phyloP scores from a whole-genome alignment of 2,329 filamentous ascomycete genomes.

The Cadophora gregata region DNA sequence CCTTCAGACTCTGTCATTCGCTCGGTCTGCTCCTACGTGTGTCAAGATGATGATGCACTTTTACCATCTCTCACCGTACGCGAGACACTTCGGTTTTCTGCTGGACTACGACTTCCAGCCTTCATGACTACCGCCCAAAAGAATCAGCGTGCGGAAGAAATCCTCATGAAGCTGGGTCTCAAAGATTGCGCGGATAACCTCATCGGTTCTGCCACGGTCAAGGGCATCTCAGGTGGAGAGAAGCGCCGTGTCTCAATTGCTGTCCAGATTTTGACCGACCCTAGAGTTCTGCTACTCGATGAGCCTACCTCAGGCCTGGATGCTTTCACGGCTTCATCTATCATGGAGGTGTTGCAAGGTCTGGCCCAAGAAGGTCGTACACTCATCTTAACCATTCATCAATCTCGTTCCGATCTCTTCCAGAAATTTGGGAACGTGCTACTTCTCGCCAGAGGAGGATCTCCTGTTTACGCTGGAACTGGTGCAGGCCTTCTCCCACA shows the following conservation, averaged over 20 bases:
- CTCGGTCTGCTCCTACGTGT: slow-evolving; percentile 77
- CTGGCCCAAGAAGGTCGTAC: slow-evolving; percentile 77
- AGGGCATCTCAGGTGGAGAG: slow-evolving; percentile 81
- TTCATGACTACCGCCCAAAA: slow-evolving; percentile 76
- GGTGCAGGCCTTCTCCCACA: slow-evolving; percentile 69
- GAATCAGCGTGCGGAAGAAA: slow-evolving; percentile 69
- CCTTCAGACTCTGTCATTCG: slow-evolving; percentile 73
- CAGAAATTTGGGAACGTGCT: slow-evolving; percentile 73
- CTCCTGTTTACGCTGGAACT: slow-evolving; percentile 69
- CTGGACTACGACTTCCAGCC: slow-evolving; percentile 71
- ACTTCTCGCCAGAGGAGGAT: slow-evolving; percentile 72
- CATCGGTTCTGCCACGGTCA: slow-evolving; percentile 73
- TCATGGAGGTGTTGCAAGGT: slow-evolving; percentile 74
- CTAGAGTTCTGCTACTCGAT: slow-evolving; percentile 73
- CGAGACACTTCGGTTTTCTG: slow-evolving; percentile 74
- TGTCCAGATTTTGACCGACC: slow-evolving; percentile 78
- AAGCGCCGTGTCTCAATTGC: slow-evolving; percentile 80
- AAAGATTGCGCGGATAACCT: slow-evolving; percentile 80
- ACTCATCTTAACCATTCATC: slow-evolving; percentile 78
- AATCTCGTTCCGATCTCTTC: slow-evolving; percentile 76
- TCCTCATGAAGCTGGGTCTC: slow-evolving; percentile 75
- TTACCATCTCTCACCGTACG: slow-evolving; percentile 77
- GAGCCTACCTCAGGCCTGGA: slow-evolving; percentile 80
- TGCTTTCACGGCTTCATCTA: slow-evolving; percentile 78
- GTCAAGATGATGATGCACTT: slow-evolving; percentile 78